These are phyloP conservation scores for Sclerotinia nivalis DNA, from an alignment of 2,329 filamentous ascomycete species.

Conservation along the genomic window DNA sequence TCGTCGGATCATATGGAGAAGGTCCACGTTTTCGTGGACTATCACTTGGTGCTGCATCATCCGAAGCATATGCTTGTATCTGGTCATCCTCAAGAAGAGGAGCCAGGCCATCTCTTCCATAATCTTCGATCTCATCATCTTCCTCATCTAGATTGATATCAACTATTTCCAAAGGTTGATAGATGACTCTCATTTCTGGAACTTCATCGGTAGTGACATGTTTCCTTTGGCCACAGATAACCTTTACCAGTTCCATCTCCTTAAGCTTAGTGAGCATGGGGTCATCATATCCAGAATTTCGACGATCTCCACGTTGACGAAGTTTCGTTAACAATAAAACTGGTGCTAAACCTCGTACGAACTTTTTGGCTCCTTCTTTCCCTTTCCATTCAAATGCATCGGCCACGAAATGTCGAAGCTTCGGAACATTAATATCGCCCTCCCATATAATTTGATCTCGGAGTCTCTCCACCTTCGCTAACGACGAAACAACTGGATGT, in stretches of 20 bases:
- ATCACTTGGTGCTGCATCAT: slow-evolving; percentile 27
- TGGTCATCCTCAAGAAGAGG: slow-evolving; percentile 66
- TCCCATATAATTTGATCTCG: slow-evolving; percentile 60
- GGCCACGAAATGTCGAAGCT: slow-evolving; percentile 70
- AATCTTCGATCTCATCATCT: slow-evolving; percentile 47
- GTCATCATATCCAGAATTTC: slow-evolving; percentile 42
- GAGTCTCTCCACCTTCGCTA: slow-evolving; percentile 56
- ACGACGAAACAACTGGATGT: slow-evolving; percentile 75
- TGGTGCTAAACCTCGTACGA: slow-evolving; percentile 77
- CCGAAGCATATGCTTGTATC: slow-evolving; percentile 43
- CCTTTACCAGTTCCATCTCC: slow-evolving; percentile 59
- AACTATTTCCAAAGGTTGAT: slow-evolving; percentile 73
- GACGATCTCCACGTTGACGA: slow-evolving; percentile 45
- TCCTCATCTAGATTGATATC: slow-evolving; percentile 75
- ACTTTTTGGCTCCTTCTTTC: slow-evolving; percentile 76
- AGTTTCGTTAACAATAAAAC: slow-evolving; percentile 68
- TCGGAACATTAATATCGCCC: slow-evolving; percentile 61
- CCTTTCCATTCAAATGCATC: slow-evolving; percentile 87
- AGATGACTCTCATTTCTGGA: slow-evolving; percentile 76
- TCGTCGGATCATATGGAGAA: slow-evolving; percentile 62
- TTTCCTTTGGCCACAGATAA: slow-evolving; percentile 65
- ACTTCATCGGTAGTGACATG: slow-evolving; percentile 75
- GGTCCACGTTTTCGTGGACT: slow-evolving; percentile 43
- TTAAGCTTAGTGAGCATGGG: slow-evolving; percentile 45
- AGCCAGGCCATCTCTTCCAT: slow-evolving; percentile 56